Evolutionary conservation across 257 asterid species (phyloP).

Genomic region (Jasminum sambac): DNA sequence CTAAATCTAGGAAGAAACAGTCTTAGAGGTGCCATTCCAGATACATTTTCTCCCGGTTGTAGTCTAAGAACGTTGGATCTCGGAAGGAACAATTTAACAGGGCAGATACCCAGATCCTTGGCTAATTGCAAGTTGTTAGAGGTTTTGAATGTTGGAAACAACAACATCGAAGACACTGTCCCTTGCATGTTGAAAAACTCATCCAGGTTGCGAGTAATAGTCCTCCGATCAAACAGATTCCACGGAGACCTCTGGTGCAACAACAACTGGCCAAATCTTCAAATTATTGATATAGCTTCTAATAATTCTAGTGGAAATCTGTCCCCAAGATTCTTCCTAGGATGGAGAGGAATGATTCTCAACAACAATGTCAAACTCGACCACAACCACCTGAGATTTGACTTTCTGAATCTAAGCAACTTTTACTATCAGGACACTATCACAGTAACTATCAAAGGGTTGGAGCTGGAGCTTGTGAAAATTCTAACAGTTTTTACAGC

Average conservation of each 20-base stretch:
- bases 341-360: background rate
- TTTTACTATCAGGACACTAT: background rate
- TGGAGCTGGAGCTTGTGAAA: conserved; percentile 34
- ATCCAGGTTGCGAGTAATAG: conserved; percentile 18
- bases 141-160: conserved; percentile 43
- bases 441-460: conserved; percentile 42
- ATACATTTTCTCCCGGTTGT: conserved; percentile 30
- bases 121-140: conserved; percentile 41
- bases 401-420: too few relatives aligned
- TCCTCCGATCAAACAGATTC: conserved; percentile 13
- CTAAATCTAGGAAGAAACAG: conserved; percentile 41
- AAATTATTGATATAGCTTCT: conserved; percentile 40
- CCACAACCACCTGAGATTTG: too few relatives aligned
- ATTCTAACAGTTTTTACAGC: conserved; percentile 42
- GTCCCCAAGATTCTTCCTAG: conserved; percentile 26
- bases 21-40: conserved; percentile 34
- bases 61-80: conserved; percentile 41
- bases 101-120: conserved; percentile 41
- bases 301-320: conserved; percentile 36
- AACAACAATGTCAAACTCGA: too few relatives aligned
- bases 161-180: conserved; percentile 33
- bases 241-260: background rate
- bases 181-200: conserved; percentile 32
- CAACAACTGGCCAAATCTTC: conserved; percentile 29
- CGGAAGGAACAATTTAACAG: conserved; percentile 38